Evolutionary conservation across 768 basidiomycete species (phyloP).

Genomic region (Hericium alpestre): DNA sequence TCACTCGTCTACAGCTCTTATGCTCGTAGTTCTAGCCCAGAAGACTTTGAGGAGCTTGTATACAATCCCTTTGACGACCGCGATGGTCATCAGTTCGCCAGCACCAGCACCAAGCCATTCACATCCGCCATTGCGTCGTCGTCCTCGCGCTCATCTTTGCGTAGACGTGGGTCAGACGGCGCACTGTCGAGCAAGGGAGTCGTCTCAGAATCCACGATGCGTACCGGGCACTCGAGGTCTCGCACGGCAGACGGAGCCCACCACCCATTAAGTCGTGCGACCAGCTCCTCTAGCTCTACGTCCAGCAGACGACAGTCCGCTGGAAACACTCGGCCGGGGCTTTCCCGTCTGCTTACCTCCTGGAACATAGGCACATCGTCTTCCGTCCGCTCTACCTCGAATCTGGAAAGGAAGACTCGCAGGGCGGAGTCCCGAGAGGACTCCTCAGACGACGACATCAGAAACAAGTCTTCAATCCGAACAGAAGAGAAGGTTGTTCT

Average conservation of each 20-base stretch:
- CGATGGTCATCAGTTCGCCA: neutral
- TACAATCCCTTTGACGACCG: neutral
- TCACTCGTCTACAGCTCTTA: neutral
- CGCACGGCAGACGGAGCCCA: slow-evolving; percentile 9
- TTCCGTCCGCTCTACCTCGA: neutral
- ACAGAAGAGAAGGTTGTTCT: slow-evolving; percentile 42
- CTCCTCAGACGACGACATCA: no score
- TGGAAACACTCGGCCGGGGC: slow-evolving; percentile 7
- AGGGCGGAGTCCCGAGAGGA: neutral
- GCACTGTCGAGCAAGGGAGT: slow-evolving; percentile 14
- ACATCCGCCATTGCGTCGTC: slow-evolving; percentile 9
- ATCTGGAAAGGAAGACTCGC: neutral
- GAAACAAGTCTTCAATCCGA: neutral
- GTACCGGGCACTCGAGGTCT: slow-evolving; percentile 13
- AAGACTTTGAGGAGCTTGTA: neutral
- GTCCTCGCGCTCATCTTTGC: slow-evolving; percentile 3
- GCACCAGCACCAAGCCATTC: slow-evolving; percentile 3
- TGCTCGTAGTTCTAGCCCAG: neutral
- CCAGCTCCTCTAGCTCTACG: slow-evolving; percentile 4
- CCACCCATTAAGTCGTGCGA: slow-evolving; percentile 10
- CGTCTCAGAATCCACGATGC: slow-evolving; percentile 3
- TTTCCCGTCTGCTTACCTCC: slow-evolving; percentile 7
- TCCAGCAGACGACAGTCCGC: slow-evolving; percentile 1
- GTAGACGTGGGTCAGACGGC: slow-evolving; percentile 22
- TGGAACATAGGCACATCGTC: neutral